Conservation (phyloP, 1,284 basidiomycete species). For the Microstroma glucosiphilum region DNA sequence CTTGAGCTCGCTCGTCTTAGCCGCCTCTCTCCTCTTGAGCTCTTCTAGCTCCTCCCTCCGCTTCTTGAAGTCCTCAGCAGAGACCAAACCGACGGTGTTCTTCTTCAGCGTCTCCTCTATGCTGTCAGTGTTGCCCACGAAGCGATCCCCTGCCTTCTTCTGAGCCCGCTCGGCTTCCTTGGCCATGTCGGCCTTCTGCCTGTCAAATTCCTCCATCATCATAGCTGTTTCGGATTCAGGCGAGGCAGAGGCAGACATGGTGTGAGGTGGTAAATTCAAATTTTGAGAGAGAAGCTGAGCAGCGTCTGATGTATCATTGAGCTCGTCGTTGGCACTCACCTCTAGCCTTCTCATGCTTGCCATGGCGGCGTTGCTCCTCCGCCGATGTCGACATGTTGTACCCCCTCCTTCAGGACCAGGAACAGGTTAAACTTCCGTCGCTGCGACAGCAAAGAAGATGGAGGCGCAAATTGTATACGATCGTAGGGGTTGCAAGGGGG, state of each 20-base stretch:
- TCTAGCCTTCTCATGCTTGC: slow-evolving; percentile 32
- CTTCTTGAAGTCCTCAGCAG: slow-evolving; percentile 73
- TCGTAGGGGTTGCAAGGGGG: no score
- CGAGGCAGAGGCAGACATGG: neutral
- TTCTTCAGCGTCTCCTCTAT: slow-evolving; percentile 91
- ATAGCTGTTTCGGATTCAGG: slow-evolving; percentile 6
- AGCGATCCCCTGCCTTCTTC: slow-evolving; percentile 60
- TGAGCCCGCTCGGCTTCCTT: slow-evolving; percentile 47
- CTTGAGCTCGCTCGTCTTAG: slow-evolving; percentile 51
- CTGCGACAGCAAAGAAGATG: no score
- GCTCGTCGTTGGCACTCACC: neutral
- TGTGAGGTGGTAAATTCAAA: neutral
- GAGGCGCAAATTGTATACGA: no score
- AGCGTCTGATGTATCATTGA: neutral
- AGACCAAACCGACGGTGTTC: slow-evolving; percentile 86
- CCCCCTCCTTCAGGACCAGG: no score
- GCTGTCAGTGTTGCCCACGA: slow-evolving; percentile 87
- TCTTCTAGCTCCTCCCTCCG: slow-evolving; percentile 84
- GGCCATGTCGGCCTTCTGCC: slow-evolving; percentile 77
- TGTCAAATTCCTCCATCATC: slow-evolving; percentile 68
- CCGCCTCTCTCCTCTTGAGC: slow-evolving; percentile 80
- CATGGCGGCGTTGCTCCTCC: slow-evolving; percentile 28
- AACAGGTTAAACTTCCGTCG: no score
- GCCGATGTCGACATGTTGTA: slow-evolving; percentile 31
- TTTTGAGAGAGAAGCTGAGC: neutral